These are phyloP conservation scores for Exutisphaerella laricina DNA, from an alignment of 2,329 filamentous ascomycete genomes.

Conservation along the genomic window DNA sequence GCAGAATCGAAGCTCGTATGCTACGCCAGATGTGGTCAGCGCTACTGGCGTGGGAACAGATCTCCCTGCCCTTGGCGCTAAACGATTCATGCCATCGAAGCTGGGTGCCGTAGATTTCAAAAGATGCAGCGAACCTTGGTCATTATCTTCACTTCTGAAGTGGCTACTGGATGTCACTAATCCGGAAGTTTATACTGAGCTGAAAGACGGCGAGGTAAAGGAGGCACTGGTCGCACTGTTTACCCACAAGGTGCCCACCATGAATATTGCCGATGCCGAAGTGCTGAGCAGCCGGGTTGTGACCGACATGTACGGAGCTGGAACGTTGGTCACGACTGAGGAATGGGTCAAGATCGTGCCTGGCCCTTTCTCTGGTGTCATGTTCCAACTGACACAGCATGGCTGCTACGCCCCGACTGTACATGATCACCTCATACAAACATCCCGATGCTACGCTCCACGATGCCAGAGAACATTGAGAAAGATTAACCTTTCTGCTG, in stretches of 20 bases:
- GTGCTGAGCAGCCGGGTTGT: slow-evolving; percentile 73
- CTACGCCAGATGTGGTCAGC: slow-evolving; percentile 37
- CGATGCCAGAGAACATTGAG: slow-evolving; percentile 92
- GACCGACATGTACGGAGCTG: slow-evolving; percentile 69
- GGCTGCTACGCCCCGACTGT: slow-evolving; percentile 87
- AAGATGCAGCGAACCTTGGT: slow-evolving; percentile 86
- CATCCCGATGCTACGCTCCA: slow-evolving; percentile 77
- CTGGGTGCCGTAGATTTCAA: slow-evolving; percentile 74
- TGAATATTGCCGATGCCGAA: slow-evolving; percentile 97
- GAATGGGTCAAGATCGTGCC: slow-evolving; percentile 95
- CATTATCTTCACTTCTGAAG: slow-evolving; percentile 74
- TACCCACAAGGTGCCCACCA: slow-evolving; percentile 90
- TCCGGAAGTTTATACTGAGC: slow-evolving; percentile 74
- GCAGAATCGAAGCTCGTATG: slow-evolving; percentile 38
- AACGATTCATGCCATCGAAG: slow-evolving; percentile 80
- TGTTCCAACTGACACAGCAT: slow-evolving; percentile 86
- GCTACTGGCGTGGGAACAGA: slow-evolving; percentile 23
- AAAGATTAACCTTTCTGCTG: slow-evolving; percentile 80
- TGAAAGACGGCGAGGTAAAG: slow-evolving; percentile 76
- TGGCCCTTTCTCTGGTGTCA: slow-evolving; percentile 75
- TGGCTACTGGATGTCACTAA: slow-evolving; percentile 81
- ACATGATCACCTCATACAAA: slow-evolving; percentile 61
- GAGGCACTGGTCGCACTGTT: slow-evolving; percentile 87
- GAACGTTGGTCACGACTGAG: slow-evolving; percentile 78
- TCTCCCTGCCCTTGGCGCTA: slow-evolving; percentile 32